Base-by-base conservation (phyloP, 1,284 basidiomycete species). In the Cutaneotrichosporon curvatum region DNA sequence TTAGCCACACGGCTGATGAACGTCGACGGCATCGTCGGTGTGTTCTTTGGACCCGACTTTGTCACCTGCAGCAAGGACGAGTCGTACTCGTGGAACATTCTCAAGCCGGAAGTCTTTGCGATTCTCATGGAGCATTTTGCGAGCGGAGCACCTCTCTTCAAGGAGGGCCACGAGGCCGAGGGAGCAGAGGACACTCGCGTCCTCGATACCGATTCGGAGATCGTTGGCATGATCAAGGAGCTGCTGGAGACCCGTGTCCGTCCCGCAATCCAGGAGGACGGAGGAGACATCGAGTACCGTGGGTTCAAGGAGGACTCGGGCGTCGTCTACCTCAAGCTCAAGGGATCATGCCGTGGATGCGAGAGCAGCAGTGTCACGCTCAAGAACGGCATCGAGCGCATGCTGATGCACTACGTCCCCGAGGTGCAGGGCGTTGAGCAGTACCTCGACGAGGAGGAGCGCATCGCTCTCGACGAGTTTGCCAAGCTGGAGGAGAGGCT, bases 81-180 rank as follows among this genome's bases (percentile, higher is more conserved):
- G 32, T 87, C 86, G 59, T 81, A 83, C 57, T 73, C 81, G 9
- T 98, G 94, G 94, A 74, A 84, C 3, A 80, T 94, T 25, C 74
- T 98, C 57, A 98, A 98, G 70, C 95, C 94, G n/a, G 95, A 98
- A 73, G 83, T 98, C 43, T 98, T 96, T 70, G 87, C 89, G n/a
- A 82, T 83, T 47, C 78, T 98, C 53, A 98, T 98, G 94, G 94
- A 98, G 71, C 85, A 86, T 72, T 98, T 98, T 73, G 90, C 92
- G 4, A 83, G 89, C 9, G 87, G 84, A 0, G 80, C 85, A 54
- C 75, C 84, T 2, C 76, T 98, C 9, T 98, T 98, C 75, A 80
- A 84, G 50, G 71, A 72, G 28, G 67, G 63, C 12, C 82, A 80
- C 40, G 79, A 82, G 43, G 83, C 84, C 68, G 84, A 87, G 40